phyloP scores from a whole-genome alignment of 495 filamentous ascomycete species.

The Margaritispora aquatica region DNA sequence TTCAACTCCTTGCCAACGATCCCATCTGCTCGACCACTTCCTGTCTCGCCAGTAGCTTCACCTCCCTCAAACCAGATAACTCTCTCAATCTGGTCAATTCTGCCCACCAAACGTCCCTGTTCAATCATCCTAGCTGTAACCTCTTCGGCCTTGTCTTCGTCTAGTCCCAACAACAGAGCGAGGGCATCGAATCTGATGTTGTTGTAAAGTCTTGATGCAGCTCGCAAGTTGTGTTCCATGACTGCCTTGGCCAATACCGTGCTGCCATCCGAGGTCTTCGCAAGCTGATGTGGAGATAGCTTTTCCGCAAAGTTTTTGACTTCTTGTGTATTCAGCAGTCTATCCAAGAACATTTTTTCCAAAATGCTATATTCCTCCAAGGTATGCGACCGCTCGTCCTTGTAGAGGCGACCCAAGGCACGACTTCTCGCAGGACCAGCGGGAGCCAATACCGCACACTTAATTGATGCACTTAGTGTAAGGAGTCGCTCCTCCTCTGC shows the following conservation, averaged over 20 bases:
- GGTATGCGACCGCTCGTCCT: slow-evolving; percentile 76
- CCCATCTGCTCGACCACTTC: slow-evolving; percentile 49
- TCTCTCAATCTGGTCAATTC: slow-evolving; percentile 91
- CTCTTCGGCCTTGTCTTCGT: slow-evolving; percentile 77
- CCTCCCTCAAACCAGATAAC: slow-evolving; percentile 77
- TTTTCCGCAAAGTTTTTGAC: slow-evolving; percentile 78
- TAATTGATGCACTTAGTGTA: slow-evolving; percentile 81
- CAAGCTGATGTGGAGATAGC: slow-evolving; percentile 82
- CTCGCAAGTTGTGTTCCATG: slow-evolving; percentile 91
- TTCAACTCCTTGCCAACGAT: slow-evolving; percentile 62
- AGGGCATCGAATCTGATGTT: slow-evolving; percentile 82
- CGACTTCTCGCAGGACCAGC: slow-evolving; percentile 82
- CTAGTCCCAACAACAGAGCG: slow-evolving; percentile 68
- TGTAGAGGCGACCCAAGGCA: slow-evolving; percentile 77
- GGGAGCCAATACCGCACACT: slow-evolving; percentile 88
- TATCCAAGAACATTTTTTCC: slow-evolving; percentile 96
- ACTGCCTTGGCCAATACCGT: slow-evolving; percentile 94
- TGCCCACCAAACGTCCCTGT: slow-evolving; percentile 76
- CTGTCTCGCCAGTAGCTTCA: slow-evolving; percentile 60
- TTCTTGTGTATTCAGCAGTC: slow-evolving; percentile 71
- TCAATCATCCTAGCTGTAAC: slow-evolving; percentile 95
- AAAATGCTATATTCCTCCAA: slow-evolving; percentile 81
- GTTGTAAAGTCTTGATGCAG: slow-evolving; percentile 75
- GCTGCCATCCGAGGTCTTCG: slow-evolving; percentile 77
- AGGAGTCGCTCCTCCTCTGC: slow-evolving; percentile 77